These are phyloP conservation scores for Dalbergia cultrata DNA, from an alignment of 306 rosid genomes.

Conservation along the genomic window DNA sequence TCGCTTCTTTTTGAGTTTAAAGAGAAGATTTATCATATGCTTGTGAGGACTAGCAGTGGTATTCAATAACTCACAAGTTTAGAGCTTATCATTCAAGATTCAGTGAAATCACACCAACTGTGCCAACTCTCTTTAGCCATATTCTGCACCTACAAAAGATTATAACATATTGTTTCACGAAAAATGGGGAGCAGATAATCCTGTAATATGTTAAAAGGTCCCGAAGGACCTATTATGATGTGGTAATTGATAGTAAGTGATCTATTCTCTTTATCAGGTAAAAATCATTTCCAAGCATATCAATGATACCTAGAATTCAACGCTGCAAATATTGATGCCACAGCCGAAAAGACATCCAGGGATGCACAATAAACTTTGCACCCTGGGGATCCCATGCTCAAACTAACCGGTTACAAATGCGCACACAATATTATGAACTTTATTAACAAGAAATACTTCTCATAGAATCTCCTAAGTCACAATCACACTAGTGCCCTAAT, in stretches of 20 bases:
- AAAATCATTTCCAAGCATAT: background rate
- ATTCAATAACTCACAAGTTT: too few relatives aligned
- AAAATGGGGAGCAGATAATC: too few relatives aligned
- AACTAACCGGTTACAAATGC: background rate
- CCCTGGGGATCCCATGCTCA: background rate
- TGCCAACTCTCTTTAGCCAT: background rate
- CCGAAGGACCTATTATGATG: background rate
- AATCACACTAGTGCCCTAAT: too few relatives aligned
- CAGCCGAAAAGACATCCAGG: background rate
- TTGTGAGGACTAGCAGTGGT: too few relatives aligned
- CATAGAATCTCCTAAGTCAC: too few relatives aligned
- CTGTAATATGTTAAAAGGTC: background rate
- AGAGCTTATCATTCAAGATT: too few relatives aligned
- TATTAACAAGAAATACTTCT: too few relatives aligned
- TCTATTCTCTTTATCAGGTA: background rate
- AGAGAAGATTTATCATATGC: too few relatives aligned
- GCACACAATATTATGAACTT: background rate
- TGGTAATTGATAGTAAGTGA: background rate
- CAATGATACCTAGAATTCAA: background rate
- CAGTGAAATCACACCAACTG: too few relatives aligned
- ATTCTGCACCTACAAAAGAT: too few relatives aligned
- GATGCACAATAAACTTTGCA: background rate
- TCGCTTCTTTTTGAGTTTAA: too few relatives aligned
- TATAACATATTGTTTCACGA: too few relatives aligned
- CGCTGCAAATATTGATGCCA: background rate